Percentiles rank a stretch among this genome's conserved stretches.
Evolutionary conservation across 345 rosid genomes (phyloP).

Genomic region (Turnera subulata): DNA sequence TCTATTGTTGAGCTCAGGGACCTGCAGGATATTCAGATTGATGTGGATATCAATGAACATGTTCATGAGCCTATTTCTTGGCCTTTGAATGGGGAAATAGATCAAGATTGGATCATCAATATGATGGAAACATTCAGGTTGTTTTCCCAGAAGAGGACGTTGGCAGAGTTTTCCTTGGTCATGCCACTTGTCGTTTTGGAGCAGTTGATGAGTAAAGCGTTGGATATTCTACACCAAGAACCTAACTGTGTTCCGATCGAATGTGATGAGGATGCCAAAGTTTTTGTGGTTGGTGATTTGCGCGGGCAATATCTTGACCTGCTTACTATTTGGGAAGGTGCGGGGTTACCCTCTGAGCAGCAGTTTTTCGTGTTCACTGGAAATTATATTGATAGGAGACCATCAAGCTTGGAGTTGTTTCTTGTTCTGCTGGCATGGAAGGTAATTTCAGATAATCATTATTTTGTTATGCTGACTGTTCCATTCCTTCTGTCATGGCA

Average conservation of each 20-base stretch:
- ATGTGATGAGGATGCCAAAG: slow-evolving; percentile 23
- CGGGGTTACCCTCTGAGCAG: slow-evolving; percentile 41
- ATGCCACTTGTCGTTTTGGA: slow-evolving; percentile 32
- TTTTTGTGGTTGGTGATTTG: slow-evolving; percentile 42
- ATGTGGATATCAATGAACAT: not conserved
- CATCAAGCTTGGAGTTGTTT: slow-evolving; percentile 43
- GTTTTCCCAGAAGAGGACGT: slow-evolving; percentile 34
- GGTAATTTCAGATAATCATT: slow-evolving; percentile 24
- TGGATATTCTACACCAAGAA: slow-evolving; percentile 34
- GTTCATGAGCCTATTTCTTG: slow-evolving; percentile 20
- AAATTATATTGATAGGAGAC: slow-evolving; percentile 37
- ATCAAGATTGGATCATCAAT: slow-evolving; percentile 33
- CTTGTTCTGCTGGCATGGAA: slow-evolving; percentile 47
- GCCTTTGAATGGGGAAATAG: slow-evolving; percentile 35
- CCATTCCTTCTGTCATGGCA: too few species aligned
- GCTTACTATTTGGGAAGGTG: slow-evolving; percentile 32
- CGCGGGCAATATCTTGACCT: slow-evolving; percentile 42
- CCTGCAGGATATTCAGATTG: not conserved
- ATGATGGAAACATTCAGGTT: slow-evolving; percentile 31
- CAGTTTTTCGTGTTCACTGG: slow-evolving; percentile 36
- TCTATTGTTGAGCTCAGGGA: not conserved
- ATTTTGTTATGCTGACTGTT: too few species aligned
- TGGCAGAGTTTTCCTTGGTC: slow-evolving; percentile 18
- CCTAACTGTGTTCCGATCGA: slow-evolving; percentile 31
- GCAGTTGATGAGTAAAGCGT: slow-evolving; percentile 30